Base-by-base conservation (phyloP, 192 early-diverging fungal genomes). In the Coemansia sp. region DNA sequence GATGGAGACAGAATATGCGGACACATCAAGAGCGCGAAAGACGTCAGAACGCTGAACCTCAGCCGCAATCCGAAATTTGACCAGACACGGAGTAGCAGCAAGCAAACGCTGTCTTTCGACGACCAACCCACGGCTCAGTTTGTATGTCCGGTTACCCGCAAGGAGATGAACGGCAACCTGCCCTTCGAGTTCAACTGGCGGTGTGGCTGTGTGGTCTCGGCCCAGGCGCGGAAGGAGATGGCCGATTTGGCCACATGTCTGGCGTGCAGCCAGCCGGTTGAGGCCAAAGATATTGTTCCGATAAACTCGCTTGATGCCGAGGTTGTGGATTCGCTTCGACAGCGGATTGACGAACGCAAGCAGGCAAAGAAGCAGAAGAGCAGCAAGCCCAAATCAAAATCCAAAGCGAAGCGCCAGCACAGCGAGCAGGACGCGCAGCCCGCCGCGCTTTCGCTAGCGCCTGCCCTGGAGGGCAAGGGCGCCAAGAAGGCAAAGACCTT, bases 1-100 rank as follows among this genome's bases (percentile, higher is more conserved):
- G 87, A 87, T 45, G 83, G 73, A n/a, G 74, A 71, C 29, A 39
- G 57, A 2, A 80, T 83, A 85, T 39, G 56, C 31, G 29, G 27
- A 29, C 50, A 39, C 27, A 46, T 28, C 8, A 36, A 22, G 12
- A 27, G 55, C 19, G 27, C 54, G 1, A 64, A 60, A 15, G 66
- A 74, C 28, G 51, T 65, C 32, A 58, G 48, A 28, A 58, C 65
- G 14, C 49, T 74, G 10, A 65, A 38, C 2, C 35, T 55, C 5
- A 58, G 56, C 27, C 30, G 32, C 2, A 60, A 60, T 38, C 53
- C 53, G n/a, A 32, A 50, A 21, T 46, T 27, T 38, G 21, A 44
- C 17, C 34, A 50, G 8, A 14, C 30, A 8, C 5, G 20, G 10
- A 30, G 8, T 20, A 31, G 17, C 19, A 32, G 19, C 50, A 40